Evolutionary conservation across 129 eudicot species (phyloP).

Genomic region (Rutidosis leptorrhynchoides): DNA sequence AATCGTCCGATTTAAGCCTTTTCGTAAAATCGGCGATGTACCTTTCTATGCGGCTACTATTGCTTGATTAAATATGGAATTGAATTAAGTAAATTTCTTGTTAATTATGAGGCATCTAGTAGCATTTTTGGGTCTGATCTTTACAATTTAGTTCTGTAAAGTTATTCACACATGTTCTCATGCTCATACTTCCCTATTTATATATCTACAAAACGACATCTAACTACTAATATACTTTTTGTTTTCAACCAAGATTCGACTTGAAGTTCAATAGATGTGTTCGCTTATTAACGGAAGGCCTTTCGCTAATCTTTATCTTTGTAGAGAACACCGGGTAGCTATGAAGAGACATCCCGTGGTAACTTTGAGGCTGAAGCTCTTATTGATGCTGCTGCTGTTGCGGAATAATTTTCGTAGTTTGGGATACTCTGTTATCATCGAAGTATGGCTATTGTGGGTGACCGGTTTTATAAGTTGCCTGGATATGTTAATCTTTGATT

Average conservation of each 20-base stretch:
- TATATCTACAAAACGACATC: not conserved
- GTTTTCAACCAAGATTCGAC: not conserved
- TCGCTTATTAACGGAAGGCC: not conserved
- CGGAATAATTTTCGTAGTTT: constrained; percentile 22
- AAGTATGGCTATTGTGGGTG: constrained; percentile 15
- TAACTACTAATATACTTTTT: not conserved
- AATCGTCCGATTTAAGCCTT: not conserved
- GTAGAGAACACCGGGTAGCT: not conserved
- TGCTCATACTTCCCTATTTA: not conserved
- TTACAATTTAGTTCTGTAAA: not conserved
- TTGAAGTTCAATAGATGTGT: not conserved
- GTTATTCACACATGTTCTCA: not conserved
- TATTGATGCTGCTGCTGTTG: constrained; percentile 25
- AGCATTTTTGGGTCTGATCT: not conserved
- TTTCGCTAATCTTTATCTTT: not conserved
- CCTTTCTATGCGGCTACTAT: not conserved
- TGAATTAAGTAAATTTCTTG: no score
- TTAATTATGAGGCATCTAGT: not conserved
- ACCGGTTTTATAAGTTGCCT: constrained; percentile 16
- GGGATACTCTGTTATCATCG: constrained; percentile 29
- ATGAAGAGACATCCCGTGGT: constrained; percentile 24
- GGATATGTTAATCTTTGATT: constrained; percentile 23
- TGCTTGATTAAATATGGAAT: not conserved
- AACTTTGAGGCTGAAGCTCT: constrained; percentile 21
- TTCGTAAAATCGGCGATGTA: not conserved